Percentiles rank a stretch among this genome's conserved stretches.
These are phyloP conservation scores for Neurospora hispaniola DNA, from an alignment of 495 filamentous ascomycete species.

Conservation along the genomic window DNA sequence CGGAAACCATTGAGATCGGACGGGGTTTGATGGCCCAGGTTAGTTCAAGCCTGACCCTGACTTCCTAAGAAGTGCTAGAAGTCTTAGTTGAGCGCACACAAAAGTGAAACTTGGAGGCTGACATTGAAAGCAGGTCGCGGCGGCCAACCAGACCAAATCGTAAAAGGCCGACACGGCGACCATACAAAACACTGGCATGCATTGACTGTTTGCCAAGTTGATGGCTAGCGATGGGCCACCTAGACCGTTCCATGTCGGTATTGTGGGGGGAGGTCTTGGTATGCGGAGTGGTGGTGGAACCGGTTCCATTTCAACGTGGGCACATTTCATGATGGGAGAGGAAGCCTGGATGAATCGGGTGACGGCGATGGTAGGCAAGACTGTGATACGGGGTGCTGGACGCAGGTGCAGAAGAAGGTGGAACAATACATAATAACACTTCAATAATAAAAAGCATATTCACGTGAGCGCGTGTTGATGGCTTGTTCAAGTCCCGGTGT, in stretches of 20 bases:
- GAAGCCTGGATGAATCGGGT: neutral
- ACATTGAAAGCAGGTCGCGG: neutral
- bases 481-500: neutral
- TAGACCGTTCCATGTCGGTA: neutral
- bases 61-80: neutral
- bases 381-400: neutral
- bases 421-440: neutral
- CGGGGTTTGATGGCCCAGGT: constrained; percentile 17
- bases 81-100: neutral
- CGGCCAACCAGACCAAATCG: constrained; percentile 13
- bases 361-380: neutral
- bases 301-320: neutral
- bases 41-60: neutral
- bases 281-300: neutral
- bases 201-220: neutral
- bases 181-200: neutral
- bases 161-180: neutral
- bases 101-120: neutral
- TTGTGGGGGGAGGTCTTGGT: neutral
- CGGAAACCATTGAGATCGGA: constrained; percentile 30
- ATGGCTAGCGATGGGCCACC: neutral
- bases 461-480: neutral
- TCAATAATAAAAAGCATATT: neutral
- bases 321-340: neutral
- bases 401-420: neutral